These are phyloP conservation scores for Massariosphaeria phaeospora DNA, from an alignment of 495 filamentous ascomycete genomes.

Conservation along the genomic window DNA sequence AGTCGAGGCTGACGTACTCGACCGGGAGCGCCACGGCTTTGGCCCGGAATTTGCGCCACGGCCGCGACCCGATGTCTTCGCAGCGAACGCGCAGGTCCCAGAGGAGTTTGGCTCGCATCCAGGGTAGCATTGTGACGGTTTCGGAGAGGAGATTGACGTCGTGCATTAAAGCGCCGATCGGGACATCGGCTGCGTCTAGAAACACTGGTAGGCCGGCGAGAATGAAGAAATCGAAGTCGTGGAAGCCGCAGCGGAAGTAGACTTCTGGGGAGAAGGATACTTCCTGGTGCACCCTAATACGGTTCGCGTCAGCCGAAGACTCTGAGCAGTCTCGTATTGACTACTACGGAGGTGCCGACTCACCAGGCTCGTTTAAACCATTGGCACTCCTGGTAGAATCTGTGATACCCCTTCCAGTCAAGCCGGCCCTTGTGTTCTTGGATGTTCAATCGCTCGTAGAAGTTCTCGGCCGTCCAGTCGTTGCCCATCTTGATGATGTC, in stretches of 20 bases:
- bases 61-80: not conserved
- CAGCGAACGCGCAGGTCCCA: not conserved
- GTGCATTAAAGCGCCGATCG: no score
- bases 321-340: not conserved
- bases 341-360: not conserved
- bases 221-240: not conserved
- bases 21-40: not conserved
- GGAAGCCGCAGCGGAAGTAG: not conserved
- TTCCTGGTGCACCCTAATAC: not conserved
- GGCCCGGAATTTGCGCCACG: not conserved
- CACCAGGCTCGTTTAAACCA: not conserved
- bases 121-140: not conserved
- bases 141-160: not conserved
- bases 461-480: not conserved
- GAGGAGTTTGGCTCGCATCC: not conserved
- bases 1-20: not conserved
- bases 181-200: not conserved
- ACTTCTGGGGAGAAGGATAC: not conserved
- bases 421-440: not conserved
- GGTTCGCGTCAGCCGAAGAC: no score
- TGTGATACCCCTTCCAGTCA: not conserved
- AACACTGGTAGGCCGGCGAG: not conserved
- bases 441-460: not conserved
- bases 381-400: not conserved
- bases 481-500: not conserved